Evolutionary conservation across 768 basidiomycete genomes (phyloP).

Genomic region (Suillus subluteus): DNA sequence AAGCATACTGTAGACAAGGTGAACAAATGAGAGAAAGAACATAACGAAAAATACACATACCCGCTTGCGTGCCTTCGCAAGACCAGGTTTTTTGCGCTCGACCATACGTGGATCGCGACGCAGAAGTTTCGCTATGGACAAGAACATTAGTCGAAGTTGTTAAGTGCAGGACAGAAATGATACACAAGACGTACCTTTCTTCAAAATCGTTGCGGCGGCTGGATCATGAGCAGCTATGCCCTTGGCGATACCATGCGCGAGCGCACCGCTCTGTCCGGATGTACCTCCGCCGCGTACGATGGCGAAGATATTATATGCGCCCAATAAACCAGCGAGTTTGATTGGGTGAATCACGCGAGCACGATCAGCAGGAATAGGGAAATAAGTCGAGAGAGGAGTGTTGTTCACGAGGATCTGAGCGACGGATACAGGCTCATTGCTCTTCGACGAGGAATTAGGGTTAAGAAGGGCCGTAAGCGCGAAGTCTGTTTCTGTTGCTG

Average conservation of each 20-base stretch:
- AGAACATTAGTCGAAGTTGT: conserved; percentile 6
- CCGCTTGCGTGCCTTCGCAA: conserved; percentile 89
- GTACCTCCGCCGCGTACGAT: conserved; percentile 85
- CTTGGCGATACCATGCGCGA: conserved; percentile 77
- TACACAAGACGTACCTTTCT: conserved; percentile 59
- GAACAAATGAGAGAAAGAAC: conserved; percentile 1
- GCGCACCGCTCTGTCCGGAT: conserved; percentile 91
- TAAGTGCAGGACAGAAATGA: not conserved
- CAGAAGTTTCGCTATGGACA: conserved; percentile 71
- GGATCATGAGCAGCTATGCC: conserved; percentile 75
- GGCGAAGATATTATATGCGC: conserved; percentile 80
- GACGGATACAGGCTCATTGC: conserved; percentile 43
- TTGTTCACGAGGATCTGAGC: conserved; percentile 86
- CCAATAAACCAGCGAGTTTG: conserved; percentile 79
- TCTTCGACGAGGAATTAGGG: conserved; percentile 18
- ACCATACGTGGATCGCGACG: conserved; percentile 97
- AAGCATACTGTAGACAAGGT: conserved; percentile 63
- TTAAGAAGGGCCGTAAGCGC: conserved; percentile 9
- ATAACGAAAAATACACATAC: conserved; percentile 50
- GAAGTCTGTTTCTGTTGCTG: conserved; percentile 12
- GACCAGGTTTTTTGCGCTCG: conserved; percentile 95
- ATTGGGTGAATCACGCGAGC: conserved; percentile 84
- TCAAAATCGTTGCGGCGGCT: conserved; percentile 63
- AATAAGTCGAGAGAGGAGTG: conserved; percentile 77
- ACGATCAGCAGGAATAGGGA: conserved; percentile 73